Evolutionary conservation across 805 yeast genomes (phyloP).

Genomic region (Hanseniaspora clermontiae): DNA sequence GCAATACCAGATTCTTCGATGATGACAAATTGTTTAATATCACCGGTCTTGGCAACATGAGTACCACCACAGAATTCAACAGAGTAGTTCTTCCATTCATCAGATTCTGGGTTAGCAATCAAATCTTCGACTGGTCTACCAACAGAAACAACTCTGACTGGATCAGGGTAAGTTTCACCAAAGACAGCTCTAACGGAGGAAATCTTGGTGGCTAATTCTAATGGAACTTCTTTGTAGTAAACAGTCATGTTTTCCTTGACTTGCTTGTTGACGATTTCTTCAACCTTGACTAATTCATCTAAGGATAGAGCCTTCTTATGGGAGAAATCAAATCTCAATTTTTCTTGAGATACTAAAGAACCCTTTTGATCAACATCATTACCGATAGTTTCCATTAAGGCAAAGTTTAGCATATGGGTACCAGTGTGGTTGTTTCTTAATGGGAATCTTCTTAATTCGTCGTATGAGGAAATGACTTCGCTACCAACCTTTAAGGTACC

Average conservation of each 20-base stretch:
- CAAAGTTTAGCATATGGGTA: constrained; percentile 87
- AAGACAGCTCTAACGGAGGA: constrained; percentile 91
- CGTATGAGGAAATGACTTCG: constrained; percentile 70
- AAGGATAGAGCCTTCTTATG: constrained; percentile 73
- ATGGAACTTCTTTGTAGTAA: constrained; percentile 69
- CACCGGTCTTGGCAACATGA: constrained; percentile 84
- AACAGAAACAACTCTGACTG: constrained; percentile 93
- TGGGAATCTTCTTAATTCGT: constrained; percentile 90
- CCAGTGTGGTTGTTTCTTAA: constrained; percentile 97
- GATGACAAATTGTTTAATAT: constrained; percentile 79
- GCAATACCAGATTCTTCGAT: constrained; percentile 96
- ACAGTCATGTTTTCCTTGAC: constrained; percentile 63
- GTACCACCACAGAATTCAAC: constrained; percentile 99
- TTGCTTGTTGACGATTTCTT: constrained; percentile 55
- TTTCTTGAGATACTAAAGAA: constrained; percentile 89
- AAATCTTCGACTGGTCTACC: constrained; percentile 83
- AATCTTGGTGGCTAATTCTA: constrained; percentile 60
- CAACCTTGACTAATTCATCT: constrained; percentile 63
- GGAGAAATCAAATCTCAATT: constrained; percentile 89
- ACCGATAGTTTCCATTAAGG: constrained; percentile 75
- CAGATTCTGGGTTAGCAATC: constrained; percentile 53
- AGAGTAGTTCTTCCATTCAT: constrained; percentile 65
- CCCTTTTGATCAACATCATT: constrained; percentile 90
- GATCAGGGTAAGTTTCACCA: constrained; percentile 98
- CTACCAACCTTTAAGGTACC: constrained; percentile 62